These are phyloP conservation scores for Cutaneotrichosporon spelunceum DNA, from an alignment of 1,284 basidiomycete genomes.

Conservation along the genomic window DNA sequence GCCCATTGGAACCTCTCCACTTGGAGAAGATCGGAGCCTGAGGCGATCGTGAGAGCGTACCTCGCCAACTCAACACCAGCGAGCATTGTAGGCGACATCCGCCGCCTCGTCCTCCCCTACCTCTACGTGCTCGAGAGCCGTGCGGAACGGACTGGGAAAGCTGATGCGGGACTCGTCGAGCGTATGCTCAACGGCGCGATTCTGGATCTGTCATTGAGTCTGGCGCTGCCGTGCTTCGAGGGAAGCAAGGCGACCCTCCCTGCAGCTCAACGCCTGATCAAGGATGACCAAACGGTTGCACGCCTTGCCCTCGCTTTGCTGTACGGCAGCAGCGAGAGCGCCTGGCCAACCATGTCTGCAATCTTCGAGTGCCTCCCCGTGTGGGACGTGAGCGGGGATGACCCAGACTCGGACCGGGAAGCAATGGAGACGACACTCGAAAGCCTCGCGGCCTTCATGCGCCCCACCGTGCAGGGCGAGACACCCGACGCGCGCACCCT, in stretches of 20 bases:
- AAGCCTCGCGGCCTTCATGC: constrained; percentile 73
- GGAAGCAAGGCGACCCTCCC: constrained; percentile 82
- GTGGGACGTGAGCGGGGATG: constrained; percentile 65
- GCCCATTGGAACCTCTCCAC: constrained; percentile 65
- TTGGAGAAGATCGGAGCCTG: constrained; percentile 68
- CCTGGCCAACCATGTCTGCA: constrained; percentile 77
- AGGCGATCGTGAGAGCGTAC: constrained; percentile 68
- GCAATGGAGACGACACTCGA: constrained; percentile 72
- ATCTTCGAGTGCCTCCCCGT: constrained; percentile 93
- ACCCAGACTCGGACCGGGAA: constrained; percentile 62
- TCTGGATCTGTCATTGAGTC: constrained; percentile 63
- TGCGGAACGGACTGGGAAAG: constrained; percentile 68
- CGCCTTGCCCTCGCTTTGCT: constrained; percentile 78
- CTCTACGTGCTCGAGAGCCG: constrained; percentile 82
- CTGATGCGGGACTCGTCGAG: constrained; percentile 60
- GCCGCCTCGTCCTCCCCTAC: constrained; percentile 78
- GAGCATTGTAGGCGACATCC: constrained; percentile 67
- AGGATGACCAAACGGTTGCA: constrained; percentile 75
- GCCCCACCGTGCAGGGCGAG: constrained; percentile 64
- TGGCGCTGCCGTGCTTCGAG: constrained; percentile 73
- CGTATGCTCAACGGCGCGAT: constrained; percentile 70
- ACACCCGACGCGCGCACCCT: constrained; percentile 65
- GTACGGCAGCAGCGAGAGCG: constrained; percentile 72
- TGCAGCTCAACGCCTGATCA: constrained; percentile 65
- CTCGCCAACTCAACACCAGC: constrained; percentile 65